phyloP scores from a whole-genome alignment of 371 early-diverging fungal genomes.

The Mortierella sp. region DNA sequence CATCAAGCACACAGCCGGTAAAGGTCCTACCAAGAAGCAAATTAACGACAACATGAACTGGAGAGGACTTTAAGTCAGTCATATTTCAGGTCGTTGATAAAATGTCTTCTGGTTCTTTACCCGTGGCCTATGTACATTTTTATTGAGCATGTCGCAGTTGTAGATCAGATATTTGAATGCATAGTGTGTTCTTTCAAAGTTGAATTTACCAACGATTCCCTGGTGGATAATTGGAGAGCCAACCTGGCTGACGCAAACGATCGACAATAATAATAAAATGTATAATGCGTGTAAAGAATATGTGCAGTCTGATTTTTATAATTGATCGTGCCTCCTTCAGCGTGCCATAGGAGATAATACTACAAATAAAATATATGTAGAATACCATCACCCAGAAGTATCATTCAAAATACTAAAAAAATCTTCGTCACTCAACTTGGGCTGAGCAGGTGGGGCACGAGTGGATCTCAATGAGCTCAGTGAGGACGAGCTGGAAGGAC shows the following conservation, averaged over 20 bases:
- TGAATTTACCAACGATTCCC: constrained; percentile 7
- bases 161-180: background rate
- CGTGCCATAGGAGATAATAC: background rate
- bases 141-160: background rate
- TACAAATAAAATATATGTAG: background rate
- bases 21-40: constrained; percentile 36
- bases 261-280: background rate
- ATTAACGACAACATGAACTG: constrained; percentile 40
- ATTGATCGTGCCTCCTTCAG: too few species aligned
- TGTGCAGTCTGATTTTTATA: background rate
- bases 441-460: constrained; percentile 4
- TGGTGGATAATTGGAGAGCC: constrained; percentile 5
- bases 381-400: background rate
- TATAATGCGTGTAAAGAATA: background rate
- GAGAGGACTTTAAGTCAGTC: background rate
- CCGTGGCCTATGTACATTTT: background rate
- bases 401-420: constrained; percentile 49
- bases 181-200: background rate
- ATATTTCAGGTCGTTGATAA: background rate
- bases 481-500: constrained; percentile 12
- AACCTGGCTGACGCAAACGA: background rate
- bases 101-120: background rate
- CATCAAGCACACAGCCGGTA: constrained; percentile 33
- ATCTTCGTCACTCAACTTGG: constrained; percentile 38
- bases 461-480: constrained; percentile 1